Evolutionary conservation across 331 rosid genomes (phyloP), one percentile per base, ranked within the genome.

Genomic region (Rhamnella rubrinervis): DNA sequence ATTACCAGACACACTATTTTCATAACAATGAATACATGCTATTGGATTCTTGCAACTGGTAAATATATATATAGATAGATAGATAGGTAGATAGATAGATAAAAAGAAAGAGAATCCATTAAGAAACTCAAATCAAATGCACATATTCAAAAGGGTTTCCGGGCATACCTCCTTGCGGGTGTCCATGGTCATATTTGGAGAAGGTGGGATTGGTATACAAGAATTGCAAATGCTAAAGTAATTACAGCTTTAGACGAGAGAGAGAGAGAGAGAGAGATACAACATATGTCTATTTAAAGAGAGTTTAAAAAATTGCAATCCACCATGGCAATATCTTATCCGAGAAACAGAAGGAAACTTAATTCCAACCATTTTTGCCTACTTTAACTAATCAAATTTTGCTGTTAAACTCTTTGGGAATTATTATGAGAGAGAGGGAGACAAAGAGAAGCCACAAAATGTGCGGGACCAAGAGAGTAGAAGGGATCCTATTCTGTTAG

Each of bases 151-250:
- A 31, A 31, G 35, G 5, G 63, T 65, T 15, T 9, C 59, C 18
- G 25, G 17, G 55, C 72, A 66, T 78, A 84, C 95, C 91, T 67
- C 85, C 66, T 26, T 68, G 39, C 46, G 26, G 11, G 26, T 64
- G 14, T 77, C 84, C 96, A 88, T 88, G 80, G 75, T 14, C 25
- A n/a, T 66, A 38, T 65, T 41, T 46, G 63, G 75, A 82, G 80
- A 70, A 25, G 60, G 51, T 26, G 35, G 60, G 6, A 52, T 25
- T 59, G 26, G 51, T 55, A 53, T 37, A 19, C 21, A 61, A 55
- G 62, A 77, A 21, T 23, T 70, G 18, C 67, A 53, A 56, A 58
- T 69, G 64, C 41, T 55, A 47, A 49, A 9, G 47, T 20, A 44
- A 75, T 44, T 57, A 31, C 38, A 37, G 55, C 46, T 56, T 49